These are phyloP conservation scores for Fusarium albidum DNA, from an alignment of 2,329 filamentous ascomycete species.

Conservation along the genomic window DNA sequence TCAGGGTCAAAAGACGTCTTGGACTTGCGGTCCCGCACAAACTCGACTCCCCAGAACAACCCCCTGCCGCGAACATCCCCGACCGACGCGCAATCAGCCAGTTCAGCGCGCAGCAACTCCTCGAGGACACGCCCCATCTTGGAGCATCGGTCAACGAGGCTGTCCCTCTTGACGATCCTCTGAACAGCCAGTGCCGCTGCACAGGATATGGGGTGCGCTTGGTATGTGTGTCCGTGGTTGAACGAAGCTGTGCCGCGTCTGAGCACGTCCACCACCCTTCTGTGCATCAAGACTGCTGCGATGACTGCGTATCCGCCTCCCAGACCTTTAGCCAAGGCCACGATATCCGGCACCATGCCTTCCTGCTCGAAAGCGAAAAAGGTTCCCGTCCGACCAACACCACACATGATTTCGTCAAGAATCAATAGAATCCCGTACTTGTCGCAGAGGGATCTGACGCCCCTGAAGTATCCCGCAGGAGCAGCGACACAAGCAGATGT, in stretches of 20 bases:
- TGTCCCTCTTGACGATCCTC: slow-evolving; percentile 46
- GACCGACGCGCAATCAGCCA: slow-evolving; percentile 2
- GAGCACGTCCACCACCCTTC: slow-evolving; percentile 30
- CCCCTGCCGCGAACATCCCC: slow-evolving; percentile 30
- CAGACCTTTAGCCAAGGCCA: slow-evolving; percentile 67
- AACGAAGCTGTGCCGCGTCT: slow-evolving; percentile 46
- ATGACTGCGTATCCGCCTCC: slow-evolving; percentile 65
- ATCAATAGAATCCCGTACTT: slow-evolving; percentile 60
- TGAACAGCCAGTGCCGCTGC: slow-evolving; percentile 52
- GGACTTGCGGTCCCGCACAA: slow-evolving; percentile 46
- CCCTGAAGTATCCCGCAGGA: slow-evolving; percentile 58
- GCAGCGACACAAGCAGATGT: slow-evolving; percentile 60
- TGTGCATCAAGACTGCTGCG: slow-evolving; percentile 62
- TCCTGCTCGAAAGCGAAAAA: slow-evolving; percentile 65
- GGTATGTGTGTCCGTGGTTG: slow-evolving; percentile 65
- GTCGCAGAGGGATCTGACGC: slow-evolving; percentile 58
- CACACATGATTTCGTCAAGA: slow-evolving; percentile 70
- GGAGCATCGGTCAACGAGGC: slow-evolving; percentile 37
- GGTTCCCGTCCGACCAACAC: slow-evolving; percentile 66
- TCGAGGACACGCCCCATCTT: slow-evolving; percentile 13
- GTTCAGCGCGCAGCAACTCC: neutral
- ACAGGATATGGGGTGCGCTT: slow-evolving; percentile 48
- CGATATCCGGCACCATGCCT: slow-evolving; percentile 58
- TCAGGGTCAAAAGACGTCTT: slow-evolving; percentile 47
- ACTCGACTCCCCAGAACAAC: slow-evolving; percentile 58